Conservation (phyloP, 495 filamentous ascomycete species). For the Venustampulla echinocandica region DNA sequence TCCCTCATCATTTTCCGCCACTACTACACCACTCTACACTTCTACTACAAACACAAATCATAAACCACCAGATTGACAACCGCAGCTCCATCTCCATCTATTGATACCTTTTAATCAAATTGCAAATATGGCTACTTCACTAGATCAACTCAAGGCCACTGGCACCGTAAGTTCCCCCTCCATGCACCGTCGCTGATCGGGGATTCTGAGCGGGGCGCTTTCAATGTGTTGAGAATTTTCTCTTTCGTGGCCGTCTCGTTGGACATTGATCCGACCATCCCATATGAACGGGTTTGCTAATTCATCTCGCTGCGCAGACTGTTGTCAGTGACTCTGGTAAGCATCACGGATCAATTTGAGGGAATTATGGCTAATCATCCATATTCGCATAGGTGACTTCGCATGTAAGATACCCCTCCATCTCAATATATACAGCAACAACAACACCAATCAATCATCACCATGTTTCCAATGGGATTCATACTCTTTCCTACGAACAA, state of each 20-base stretch:
- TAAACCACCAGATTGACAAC: too few relatives aligned
- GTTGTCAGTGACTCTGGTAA: conserved; percentile 96
- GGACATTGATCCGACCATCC: not conserved
- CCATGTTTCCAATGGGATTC: not conserved
- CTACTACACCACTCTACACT: too few relatives aligned
- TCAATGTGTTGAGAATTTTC: conserved; percentile 2
- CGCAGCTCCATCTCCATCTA: too few relatives aligned
- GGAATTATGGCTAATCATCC: conserved; percentile 8
- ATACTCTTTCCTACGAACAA: not conserved
- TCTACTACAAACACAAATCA: too few relatives aligned
- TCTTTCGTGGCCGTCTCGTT: conserved; percentile 3
- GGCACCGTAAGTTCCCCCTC: conserved; percentile 69
- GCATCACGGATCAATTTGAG: conserved; percentile 17
- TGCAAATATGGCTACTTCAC: conserved; percentile 66
- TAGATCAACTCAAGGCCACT: conserved; percentile 92
- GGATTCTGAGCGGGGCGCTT: too few relatives aligned
- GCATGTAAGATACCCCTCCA: conserved; percentile 50
- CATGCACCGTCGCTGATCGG: conserved; percentile 1
- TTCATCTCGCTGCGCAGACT: conserved; percentile 40
- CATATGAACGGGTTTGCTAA: conserved; percentile 20
- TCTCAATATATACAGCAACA: conserved; percentile 1
- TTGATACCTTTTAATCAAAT: conserved; percentile 5
- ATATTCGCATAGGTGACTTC: conserved; percentile 56
- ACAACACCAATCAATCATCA: not conserved
- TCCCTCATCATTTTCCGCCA: too few relatives aligned